A percentile compares a stretch with the other conserved stretches of the same genome.
Evolutionary conservation across 148 eudicot genomes (phyloP).

Genomic region (Camellia lanceoleosa): DNA sequence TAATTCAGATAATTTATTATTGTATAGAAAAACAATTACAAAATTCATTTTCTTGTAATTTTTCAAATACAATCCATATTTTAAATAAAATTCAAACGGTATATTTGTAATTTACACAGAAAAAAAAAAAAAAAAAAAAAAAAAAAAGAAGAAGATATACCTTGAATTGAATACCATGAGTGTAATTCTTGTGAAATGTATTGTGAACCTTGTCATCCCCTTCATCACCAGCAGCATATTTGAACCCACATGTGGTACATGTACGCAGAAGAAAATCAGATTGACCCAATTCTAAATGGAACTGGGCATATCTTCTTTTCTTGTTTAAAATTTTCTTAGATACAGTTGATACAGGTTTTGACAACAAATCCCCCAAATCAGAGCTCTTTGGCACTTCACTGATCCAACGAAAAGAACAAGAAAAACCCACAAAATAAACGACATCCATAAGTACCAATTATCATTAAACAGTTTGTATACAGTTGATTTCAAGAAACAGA

Average conservation of each 20-base stretch:
- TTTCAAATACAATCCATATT: too few species aligned
- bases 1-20: too few species aligned
- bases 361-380: slow-evolving; percentile 18
- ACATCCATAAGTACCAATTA: not conserved
- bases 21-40: too few species aligned
- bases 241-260: slow-evolving; percentile 70
- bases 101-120: too few species aligned
- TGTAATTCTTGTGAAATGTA: slow-evolving; percentile 67
- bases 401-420: not conserved
- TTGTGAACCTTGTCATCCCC: slow-evolving; percentile 75
- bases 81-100: too few species aligned
- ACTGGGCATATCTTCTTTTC: slow-evolving; percentile 84
- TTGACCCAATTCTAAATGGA: slow-evolving; percentile 86
- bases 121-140: too few species aligned
- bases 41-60: too few species aligned
- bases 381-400: slow-evolving; percentile 24
- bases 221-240: slow-evolving; percentile 78
- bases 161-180: slow-evolving; percentile 77
- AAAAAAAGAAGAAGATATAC: slow-evolving; percentile 31
- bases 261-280: slow-evolving; percentile 79
- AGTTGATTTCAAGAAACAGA: not conserved
- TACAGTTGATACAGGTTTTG: slow-evolving; percentile 16
- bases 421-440: not conserved
- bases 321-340: slow-evolving; percentile 51
- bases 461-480: not conserved